Evolutionary conservation across 1,284 basidiomycete genomes (phyloP).

Genomic region (Irpex sp.): DNA sequence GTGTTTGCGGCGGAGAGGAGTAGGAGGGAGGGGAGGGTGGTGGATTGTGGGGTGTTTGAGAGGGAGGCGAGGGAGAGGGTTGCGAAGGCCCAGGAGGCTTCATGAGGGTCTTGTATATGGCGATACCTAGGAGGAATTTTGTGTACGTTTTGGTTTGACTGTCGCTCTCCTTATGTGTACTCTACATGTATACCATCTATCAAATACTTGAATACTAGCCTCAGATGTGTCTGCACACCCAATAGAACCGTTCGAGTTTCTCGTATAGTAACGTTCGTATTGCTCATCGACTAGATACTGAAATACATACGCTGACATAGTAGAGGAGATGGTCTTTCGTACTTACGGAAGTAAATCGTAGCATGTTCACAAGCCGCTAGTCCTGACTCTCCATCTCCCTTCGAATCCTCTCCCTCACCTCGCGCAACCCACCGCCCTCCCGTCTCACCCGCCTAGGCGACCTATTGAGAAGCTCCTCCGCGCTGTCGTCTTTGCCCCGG

Average conservation of each 20-base stretch:
- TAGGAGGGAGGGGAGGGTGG: constrained; percentile 57
- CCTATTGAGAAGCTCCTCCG: constrained; percentile 51
- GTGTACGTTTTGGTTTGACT: too few relatives aligned
- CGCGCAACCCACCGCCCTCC: constrained; percentile 64
- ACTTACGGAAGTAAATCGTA: constrained; percentile 2
- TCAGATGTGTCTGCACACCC: neutral
- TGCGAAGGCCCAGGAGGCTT: neutral
- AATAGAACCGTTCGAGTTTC: too few relatives aligned
- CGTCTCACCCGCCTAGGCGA: constrained; percentile 66
- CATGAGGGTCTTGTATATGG: neutral
- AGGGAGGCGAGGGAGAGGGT: constrained; percentile 35
- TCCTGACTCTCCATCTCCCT: constrained; percentile 52
- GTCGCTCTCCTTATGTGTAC: too few relatives aligned
- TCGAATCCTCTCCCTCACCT: constrained; percentile 74
- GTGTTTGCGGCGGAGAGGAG: constrained; percentile 83
- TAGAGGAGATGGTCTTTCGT: neutral
- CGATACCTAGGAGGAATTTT: too few relatives aligned
- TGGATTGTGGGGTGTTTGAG: constrained; percentile 62
- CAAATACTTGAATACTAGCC: too few relatives aligned
- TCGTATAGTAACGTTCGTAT: neutral
- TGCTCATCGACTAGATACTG: neutral
- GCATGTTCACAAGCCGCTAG: constrained; percentile 2
- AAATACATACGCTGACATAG: neutral
- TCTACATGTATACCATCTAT: neutral
- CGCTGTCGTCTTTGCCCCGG: constrained; percentile 43